These are phyloP conservation scores for Rhododendron williamsianum DNA, from an alignment of 148 eudicot genomes.

Conservation along the genomic window DNA sequence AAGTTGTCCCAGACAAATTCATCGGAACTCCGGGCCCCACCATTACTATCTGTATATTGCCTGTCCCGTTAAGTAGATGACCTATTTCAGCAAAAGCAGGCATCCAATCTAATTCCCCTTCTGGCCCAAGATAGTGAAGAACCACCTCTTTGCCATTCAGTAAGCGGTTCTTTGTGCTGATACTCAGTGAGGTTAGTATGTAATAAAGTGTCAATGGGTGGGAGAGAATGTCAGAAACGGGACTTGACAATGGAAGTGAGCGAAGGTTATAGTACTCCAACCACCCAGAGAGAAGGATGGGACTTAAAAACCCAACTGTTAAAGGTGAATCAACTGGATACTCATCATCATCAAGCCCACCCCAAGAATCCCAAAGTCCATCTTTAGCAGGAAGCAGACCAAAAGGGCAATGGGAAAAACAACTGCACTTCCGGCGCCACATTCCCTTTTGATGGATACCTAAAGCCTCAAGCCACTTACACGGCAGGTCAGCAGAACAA, in stretches of 20 bases:
- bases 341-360: conserved; percentile 48
- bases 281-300: conserved; percentile 47
- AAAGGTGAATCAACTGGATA: conserved; percentile 40
- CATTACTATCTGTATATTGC: conserved; percentile 45
- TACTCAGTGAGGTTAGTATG: conserved; percentile 38
- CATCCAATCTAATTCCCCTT: conserved; percentile 52
- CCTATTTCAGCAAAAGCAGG: conserved; percentile 49
- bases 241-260: conserved; percentile 45
- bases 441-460: conserved; percentile 48
- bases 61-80: conserved; percentile 40
- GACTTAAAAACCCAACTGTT: conserved; percentile 31
- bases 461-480: conserved; percentile 47
- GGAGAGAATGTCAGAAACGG: conserved; percentile 47
- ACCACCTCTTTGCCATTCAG: conserved; percentile 50
- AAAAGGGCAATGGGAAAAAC: conserved; percentile 40
- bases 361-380: conserved; percentile 43
- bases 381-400: conserved; percentile 41
- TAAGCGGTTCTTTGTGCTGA: conserved; percentile 32
- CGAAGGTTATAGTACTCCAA: conserved; percentile 47
- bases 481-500: conserved; percentile 32
- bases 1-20: conserved; percentile 39
- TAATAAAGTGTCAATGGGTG: conserved; percentile 48
- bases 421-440: conserved; percentile 55
- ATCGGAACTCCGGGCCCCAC: conserved; percentile 45
- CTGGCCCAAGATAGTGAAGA: conserved; percentile 50